Percentiles rank a stretch among this genome's conserved stretches.
These are phyloP conservation scores for Termitomyces sp. DNA, from an alignment of 1,284 basidiomycete genomes.

Conservation along the genomic window DNA sequence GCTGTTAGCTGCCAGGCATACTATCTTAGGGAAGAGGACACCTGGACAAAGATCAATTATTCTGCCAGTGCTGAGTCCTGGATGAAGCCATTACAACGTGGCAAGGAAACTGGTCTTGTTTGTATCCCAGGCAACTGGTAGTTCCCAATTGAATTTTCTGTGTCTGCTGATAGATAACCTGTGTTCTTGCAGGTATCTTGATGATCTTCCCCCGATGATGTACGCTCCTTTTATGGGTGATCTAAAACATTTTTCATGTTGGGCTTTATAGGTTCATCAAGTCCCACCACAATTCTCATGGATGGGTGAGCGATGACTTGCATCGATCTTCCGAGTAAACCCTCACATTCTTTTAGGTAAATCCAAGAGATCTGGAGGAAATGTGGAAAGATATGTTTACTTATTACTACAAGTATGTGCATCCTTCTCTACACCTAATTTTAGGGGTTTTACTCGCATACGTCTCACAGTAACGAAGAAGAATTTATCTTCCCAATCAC, in stretches of 20 bases:
- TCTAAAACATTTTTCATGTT: neutral
- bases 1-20: conserved; percentile 59
- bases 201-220: conserved; percentile 16
- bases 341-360: conserved; percentile 41
- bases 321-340: too few species aligned
- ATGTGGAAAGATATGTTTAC: conserved; percentile 76
- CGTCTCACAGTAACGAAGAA: conserved; percentile 52
- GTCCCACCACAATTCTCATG: conserved; percentile 15
- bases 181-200: conserved; percentile 4
- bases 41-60: conserved; percentile 76
- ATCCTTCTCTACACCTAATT: neutral
- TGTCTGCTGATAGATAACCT: too few species aligned
- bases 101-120: conserved; percentile 62
- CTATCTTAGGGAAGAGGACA: conserved; percentile 65
- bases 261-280: conserved; percentile 14
- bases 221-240: neutral
- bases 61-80: conserved; percentile 52
- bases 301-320: conserved; percentile 11
- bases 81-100: conserved; percentile 72
- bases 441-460: neutral
- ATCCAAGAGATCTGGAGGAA: conserved; percentile 61
- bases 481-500: conserved; percentile 75
- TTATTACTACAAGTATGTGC: conserved; percentile 54
- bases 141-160: too few species aligned
- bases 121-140: conserved; percentile 47